Base-by-base conservation (phyloP, 768 basidiomycete species). In the Neoboletus brunneissimus region DNA sequence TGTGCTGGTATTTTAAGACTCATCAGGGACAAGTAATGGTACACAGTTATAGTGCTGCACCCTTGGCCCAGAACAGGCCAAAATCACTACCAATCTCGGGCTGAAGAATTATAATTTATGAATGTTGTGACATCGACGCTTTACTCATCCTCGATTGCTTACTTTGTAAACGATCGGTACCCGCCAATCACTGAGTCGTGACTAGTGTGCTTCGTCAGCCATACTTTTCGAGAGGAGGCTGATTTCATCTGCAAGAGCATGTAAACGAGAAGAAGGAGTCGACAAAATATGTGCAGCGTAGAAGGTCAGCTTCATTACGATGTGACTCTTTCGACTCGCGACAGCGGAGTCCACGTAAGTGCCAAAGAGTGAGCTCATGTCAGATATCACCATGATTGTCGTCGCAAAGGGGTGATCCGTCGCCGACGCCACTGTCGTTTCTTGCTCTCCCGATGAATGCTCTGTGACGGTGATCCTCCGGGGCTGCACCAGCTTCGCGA, bases 221-320 rank as follows among this genome's bases (percentile, higher is more conserved):
- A 75, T 56, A 5, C 45, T 56, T 48, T 64, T 60, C 11, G 71
- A 70, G 16, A 64, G 64, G 35, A 70, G 68, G 27, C 54, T 16
- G 4, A 74, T 54, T 55, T 87, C 81, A 32, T 78, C 73, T 10
- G 78, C 70, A 35, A 85, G 66, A 10, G 65, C 64, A 47, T 65
- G 67, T 44, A 87, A 65, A 43, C 77, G 63, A 4, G 62, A 58
- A 41, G 74, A 62, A 1, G 86, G 80, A n/a, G 75, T 79, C 1
- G 80, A 76, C 22, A 81, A 56, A 8, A 85, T 66, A 61, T 86
- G 81, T 8, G 85, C 87, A 5, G 82, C 82, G 59, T 91, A 92
- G 71, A 87, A 92, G 15, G 76, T 68, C 25, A 91, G 61, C 72
- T 90, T 92, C 61, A 82, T 82, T 10, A 75, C 67, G 48, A 82